Base-by-base conservation (phyloP, 768 basidiomycete species). In the Pleurotus ostreatus region DNA sequence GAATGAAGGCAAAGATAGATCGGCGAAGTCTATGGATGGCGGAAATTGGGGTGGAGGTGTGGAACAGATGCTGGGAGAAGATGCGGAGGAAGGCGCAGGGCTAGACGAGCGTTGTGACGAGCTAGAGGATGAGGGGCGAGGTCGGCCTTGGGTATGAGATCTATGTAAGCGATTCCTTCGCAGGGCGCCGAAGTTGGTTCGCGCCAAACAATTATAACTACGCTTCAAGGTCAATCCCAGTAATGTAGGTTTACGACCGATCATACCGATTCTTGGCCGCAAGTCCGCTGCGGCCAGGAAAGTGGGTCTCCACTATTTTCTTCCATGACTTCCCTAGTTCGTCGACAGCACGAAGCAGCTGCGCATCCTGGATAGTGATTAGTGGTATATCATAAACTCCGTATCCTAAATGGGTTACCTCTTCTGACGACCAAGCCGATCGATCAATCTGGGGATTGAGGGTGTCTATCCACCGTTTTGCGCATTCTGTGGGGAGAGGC, bases 271-370 rank as follows among this genome's bases (percentile, higher is more conserved):
- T 84, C 73, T 83, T 84, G 13, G 81, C 81, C 2, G 81, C 79
- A 18, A 84, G 70, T 12, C 81, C 82, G n/a, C 81, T 84, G 45
- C 82, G 74, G 5, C 82, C 81, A 45, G 82, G 82, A 66, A 84
- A 82, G 61, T 82, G 80, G 5, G 77, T 80, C 62, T 81, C 80
- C 30, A 82, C 82, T 44, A 84, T 84, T 63, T 82, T 82, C 0
- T 81, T 81, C 82, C 82, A 84, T 5, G 80, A 78, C 63, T 80
- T 82, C n/a, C 82, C 82, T 56, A 82, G 79, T 55, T 78, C 76
- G 44, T 76, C 70, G 46, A 84, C 82, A 3, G 82, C 81, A 59
- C 74, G 72, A 15, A 84, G 68, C n/a, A 84, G 75, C 15, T 78
- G 61, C 25, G 77, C 76, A 56, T 84, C 82, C 82, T 82, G 58